Evolutionary conservation across 23 red algal species (phyloP).

Genomic region (Agarophyton chilense): DNA sequence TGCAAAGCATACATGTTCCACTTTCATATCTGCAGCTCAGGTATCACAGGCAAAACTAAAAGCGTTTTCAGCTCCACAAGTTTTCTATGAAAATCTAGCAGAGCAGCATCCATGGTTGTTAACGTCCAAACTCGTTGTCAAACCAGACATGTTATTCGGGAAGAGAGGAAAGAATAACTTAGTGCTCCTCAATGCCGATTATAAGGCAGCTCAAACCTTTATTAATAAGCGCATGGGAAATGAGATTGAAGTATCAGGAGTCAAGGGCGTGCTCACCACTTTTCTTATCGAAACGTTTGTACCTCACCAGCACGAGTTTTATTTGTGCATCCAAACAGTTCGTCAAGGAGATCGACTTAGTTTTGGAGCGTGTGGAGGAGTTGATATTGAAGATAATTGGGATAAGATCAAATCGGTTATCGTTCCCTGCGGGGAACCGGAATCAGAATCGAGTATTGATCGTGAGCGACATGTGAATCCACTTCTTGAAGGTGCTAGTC

Average conservation of each 20-base stretch:
- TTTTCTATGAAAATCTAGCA: slow-evolving; percentile 42
- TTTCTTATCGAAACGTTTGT: slow-evolving; percentile 96
- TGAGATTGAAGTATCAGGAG: slow-evolving; percentile 80
- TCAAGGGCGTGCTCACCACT: slow-evolving; percentile 76
- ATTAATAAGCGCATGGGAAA: slow-evolving; percentile 62
- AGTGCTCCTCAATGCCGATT: slow-evolving; percentile 82
- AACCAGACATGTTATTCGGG: slow-evolving; percentile 99
- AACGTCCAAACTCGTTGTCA: slow-evolving; percentile 82
- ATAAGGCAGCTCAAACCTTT: slow-evolving; percentile 50
- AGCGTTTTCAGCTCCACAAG: slow-evolving; percentile 7
- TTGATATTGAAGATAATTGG: slow-evolving; percentile 98
- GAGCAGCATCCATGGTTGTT: slow-evolving; percentile 82
- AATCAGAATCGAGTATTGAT: slow-evolving; percentile 26
- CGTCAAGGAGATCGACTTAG: slow-evolving; percentile 84
- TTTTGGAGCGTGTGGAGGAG: slow-evolving; percentile 90
- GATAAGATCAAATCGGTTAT: slow-evolving; percentile 69
- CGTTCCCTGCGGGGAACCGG: slow-evolving; percentile 38
- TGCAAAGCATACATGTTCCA: background rate
- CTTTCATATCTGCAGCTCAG: background rate
- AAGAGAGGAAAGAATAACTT: slow-evolving; percentile 97
- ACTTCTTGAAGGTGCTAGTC: slow-evolving; percentile 26
- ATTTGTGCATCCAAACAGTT: slow-evolving; percentile 87
- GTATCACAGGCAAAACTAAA: slow-evolving; percentile 19
- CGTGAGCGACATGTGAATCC: slow-evolving; percentile 39
- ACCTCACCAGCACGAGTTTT: slow-evolving; percentile 82